A percentile compares a stretch with the other conserved stretches of the same genome.
Evolutionary conservation across 1,284 basidiomycete species (phyloP).

Genomic region (Ustilago xerochloae): DNA sequence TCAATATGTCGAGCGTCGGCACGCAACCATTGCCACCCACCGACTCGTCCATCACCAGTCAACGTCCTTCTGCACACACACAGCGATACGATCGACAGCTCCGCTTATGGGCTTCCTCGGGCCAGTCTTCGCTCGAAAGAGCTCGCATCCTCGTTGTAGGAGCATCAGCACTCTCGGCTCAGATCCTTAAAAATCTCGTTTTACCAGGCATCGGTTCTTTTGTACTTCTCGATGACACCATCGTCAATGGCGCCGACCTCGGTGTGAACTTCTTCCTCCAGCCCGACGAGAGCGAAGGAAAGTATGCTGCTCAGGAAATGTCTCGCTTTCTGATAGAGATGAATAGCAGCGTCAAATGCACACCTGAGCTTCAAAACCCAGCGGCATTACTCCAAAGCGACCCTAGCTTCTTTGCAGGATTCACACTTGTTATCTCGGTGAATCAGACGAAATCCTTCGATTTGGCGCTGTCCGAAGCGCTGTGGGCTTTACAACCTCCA

Average conservation of each 20-base stretch:
- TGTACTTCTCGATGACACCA: slow-evolving; percentile 80
- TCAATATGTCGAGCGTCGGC: slow-evolving; percentile 40
- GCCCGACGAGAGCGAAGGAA: slow-evolving; percentile 77
- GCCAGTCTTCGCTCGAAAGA: slow-evolving; percentile 89
- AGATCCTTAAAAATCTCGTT: slow-evolving; percentile 92
- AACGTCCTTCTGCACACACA: slow-evolving; percentile 59
- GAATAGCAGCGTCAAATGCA: slow-evolving; percentile 84
- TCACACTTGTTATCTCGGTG: slow-evolving; percentile 84
- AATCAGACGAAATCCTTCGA: slow-evolving; percentile 56
- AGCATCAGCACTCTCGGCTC: slow-evolving; percentile 81
- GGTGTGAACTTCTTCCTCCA: slow-evolving; percentile 97
- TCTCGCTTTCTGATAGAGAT: slow-evolving; percentile 83
- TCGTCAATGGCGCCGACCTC: slow-evolving; percentile 79
- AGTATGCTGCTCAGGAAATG: slow-evolving; percentile 81
- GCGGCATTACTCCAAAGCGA: slow-evolving; percentile 73
- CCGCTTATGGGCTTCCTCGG: slow-evolving; percentile 93
- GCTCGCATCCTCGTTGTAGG: slow-evolving; percentile 84
- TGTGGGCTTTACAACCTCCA: slow-evolving; percentile 49
- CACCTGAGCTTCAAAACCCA: slow-evolving; percentile 72
- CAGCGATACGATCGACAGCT: slow-evolving; percentile 67
- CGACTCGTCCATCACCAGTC: slow-evolving; percentile 30
- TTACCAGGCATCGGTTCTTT: slow-evolving; percentile 92
- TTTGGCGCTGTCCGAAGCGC: slow-evolving; percentile 48
- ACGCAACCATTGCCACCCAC: slow-evolving; percentile 28
- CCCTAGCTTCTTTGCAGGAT: slow-evolving; percentile 72